Evolutionary conservation across 257 asterid species (phyloP).

Genomic region (Ballota nigra): DNA sequence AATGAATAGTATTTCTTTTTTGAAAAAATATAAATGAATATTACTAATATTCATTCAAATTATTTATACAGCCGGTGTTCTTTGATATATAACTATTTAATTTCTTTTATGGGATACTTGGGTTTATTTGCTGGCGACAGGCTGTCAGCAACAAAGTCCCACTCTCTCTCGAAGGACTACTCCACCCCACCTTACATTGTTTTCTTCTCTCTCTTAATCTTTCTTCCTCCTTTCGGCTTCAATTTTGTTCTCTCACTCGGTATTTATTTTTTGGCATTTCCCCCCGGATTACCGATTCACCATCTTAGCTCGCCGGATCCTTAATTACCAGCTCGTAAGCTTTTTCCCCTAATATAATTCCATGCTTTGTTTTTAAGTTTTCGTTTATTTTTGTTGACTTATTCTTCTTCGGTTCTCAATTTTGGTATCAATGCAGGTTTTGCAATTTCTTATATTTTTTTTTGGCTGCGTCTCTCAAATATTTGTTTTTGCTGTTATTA

Average conservation of each 20-base stretch:
- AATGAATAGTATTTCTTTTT: too few species aligned
- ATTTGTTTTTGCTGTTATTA: not conserved
- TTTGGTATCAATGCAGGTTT: slow-evolving; percentile 5
- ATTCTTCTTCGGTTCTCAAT: slow-evolving; percentile 15
- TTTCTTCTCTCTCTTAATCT: slow-evolving; percentile 18
- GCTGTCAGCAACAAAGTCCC: slow-evolving; percentile 41
- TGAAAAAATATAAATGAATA: too few species aligned
- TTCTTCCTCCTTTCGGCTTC: not conserved
- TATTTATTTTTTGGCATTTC: slow-evolving; percentile 28
- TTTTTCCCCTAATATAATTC: not conserved
- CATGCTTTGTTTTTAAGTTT: not conserved
- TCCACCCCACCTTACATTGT: slow-evolving; percentile 33
- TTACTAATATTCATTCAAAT: too few species aligned
- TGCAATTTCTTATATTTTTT: not conserved
- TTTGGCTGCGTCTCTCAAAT: not conserved
- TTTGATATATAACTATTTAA: too few species aligned
- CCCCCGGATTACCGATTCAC: slow-evolving; percentile 15
- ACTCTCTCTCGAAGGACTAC: slow-evolving; percentile 32
- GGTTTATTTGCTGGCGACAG: slow-evolving; percentile 47
- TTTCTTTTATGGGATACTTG: slow-evolving; percentile 2
- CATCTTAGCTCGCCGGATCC: slow-evolving; percentile 32
- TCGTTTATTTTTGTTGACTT: slow-evolving; percentile 17
- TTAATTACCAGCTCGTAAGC: slow-evolving; percentile 27
- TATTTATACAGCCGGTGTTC: too few species aligned
- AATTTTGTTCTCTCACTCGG: slow-evolving; percentile 26